Percentiles rank a stretch among this genome's conserved stretches.
phyloP scores from a whole-genome alignment of 345 rosid species.

The Trapa bicornis region DNA sequence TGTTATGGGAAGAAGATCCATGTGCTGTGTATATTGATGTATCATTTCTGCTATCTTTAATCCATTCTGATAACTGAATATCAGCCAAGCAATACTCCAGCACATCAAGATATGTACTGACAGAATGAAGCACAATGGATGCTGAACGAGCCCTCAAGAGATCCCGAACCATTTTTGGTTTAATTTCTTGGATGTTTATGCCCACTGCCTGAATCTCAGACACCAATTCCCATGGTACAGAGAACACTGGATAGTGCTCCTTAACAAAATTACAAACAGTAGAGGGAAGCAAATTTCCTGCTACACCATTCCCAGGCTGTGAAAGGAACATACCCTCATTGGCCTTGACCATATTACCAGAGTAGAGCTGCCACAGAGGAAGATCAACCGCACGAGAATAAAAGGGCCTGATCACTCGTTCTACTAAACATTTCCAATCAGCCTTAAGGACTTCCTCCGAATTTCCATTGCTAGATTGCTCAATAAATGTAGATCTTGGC shows the following conservation, averaged over 20 bases:
- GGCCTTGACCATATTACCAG: conserved; percentile 80
- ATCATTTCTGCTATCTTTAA: conserved; percentile 21
- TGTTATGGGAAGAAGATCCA: conserved; percentile 25
- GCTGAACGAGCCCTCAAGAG: conserved; percentile 54
- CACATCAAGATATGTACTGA: conserved; percentile 79
- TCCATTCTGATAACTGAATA: conserved; percentile 38
- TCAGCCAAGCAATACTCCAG: conserved; percentile 88
- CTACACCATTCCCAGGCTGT: conserved; percentile 73
- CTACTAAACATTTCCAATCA: conserved; percentile 72
- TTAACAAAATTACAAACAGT: conserved; percentile 93
- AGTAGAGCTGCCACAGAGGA: conserved; percentile 88
- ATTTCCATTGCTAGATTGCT: conserved; percentile 21
- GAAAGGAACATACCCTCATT: conserved; percentile 95
- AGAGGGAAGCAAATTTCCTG: conserved; percentile 67
- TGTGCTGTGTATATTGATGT: conserved; percentile 17
- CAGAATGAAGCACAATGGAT: conserved; percentile 63
- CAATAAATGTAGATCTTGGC: conserved; percentile 51
- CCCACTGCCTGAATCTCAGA: conserved; percentile 77
- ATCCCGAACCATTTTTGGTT: conserved; percentile 91
- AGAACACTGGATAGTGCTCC: conserved; percentile 86
- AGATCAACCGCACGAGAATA: conserved; percentile 73
- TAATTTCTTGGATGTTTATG: conserved; percentile 57
- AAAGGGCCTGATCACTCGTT: conserved; percentile 73
- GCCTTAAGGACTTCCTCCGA: conserved; percentile 28
- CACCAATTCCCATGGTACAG: conserved; percentile 86